Conservation (phyloP, 805 yeast genomes). For the Starmerella cellae region DNA sequence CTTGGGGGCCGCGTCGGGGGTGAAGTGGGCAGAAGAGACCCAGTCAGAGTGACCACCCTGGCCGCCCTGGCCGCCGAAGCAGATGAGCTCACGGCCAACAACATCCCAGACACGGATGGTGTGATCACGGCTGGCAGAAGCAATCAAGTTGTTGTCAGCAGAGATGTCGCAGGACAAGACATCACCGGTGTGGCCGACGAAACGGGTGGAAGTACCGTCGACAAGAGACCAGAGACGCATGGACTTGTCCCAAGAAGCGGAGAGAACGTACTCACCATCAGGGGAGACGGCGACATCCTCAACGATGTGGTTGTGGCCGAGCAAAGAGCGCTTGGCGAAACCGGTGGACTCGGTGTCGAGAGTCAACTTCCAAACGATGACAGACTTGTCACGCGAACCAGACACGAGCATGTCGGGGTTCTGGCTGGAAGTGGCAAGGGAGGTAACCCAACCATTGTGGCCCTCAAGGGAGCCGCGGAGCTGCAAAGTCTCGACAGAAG, state of each 20-base stretch:
- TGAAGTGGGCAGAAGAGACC: conserved; percentile 96
- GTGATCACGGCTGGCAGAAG: conserved; percentile 98
- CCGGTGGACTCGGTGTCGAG: conserved; percentile 96
- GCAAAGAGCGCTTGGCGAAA: conserved; percentile 92
- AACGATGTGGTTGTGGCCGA: conserved; percentile 98
- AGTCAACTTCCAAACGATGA: conserved; percentile 94
- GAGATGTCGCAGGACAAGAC: conserved; percentile 95
- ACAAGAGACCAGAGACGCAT: conserved; percentile 96
- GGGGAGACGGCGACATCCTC: conserved; percentile 95
- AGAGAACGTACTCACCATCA: conserved; percentile 94
- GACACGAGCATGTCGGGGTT: conserved; percentile 97
- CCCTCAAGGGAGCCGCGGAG: conserved; percentile 99
- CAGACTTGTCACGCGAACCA: conserved; percentile 97
- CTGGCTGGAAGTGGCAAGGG: conserved; percentile 94
- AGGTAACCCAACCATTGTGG: conserved; percentile 72
- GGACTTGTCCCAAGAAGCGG: conserved; percentile 99
- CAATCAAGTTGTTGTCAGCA: conserved; percentile 92
- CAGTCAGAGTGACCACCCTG: conserved; percentile 90
- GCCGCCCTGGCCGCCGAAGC: conserved; percentile 43
- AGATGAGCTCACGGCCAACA: conserved; percentile 90
- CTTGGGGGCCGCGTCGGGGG: conserved; percentile 49
- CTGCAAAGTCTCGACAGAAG: conserved; percentile 73
- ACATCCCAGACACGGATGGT: conserved; percentile 99
- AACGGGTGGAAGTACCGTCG: conserved; percentile 88
- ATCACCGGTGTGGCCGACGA: conserved; percentile 96